phyloP scores from a whole-genome alignment of 1,284 basidiomycete species.

The Pseudozyma thailandica region DNA sequence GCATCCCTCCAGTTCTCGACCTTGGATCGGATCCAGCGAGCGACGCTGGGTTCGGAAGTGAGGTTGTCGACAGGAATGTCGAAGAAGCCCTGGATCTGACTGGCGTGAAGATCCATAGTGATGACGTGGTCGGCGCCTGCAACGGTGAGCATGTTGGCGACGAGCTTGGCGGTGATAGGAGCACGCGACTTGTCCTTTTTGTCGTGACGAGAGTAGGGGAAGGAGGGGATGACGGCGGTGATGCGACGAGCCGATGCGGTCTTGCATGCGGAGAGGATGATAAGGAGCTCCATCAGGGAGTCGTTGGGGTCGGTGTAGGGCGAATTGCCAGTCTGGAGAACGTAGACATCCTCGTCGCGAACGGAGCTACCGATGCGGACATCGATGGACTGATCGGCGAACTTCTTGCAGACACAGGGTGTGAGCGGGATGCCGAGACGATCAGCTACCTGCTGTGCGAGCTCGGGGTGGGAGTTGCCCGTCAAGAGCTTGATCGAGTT shows the following conservation, averaged over 20 bases:
- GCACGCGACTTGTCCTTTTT: constrained; percentile 97
- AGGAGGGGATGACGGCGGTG: constrained; percentile 97
- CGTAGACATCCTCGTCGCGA: constrained; percentile 79
- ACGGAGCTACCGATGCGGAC: constrained; percentile 80
- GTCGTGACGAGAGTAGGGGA: constrained; percentile 95
- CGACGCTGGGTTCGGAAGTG: constrained; percentile 60
- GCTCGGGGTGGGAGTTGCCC: constrained; percentile 97
- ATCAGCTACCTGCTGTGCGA: constrained; percentile 91
- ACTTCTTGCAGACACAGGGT: constrained; percentile 90
- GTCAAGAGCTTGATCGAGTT: constrained; percentile 87
- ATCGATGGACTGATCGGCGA: constrained; percentile 85
- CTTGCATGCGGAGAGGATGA: constrained; percentile 92
- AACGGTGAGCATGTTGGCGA: constrained; percentile 95
- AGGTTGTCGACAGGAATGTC: constrained; percentile 97
- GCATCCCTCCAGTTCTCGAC: constrained; percentile 87
- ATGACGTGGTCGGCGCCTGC: constrained; percentile 99
- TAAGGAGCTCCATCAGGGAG: constrained; percentile 76
- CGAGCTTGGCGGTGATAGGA: constrained; percentile 97
- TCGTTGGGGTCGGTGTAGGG: constrained; percentile 66
- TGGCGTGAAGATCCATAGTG: constrained; percentile 97
- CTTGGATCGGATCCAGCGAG: constrained; percentile 79
- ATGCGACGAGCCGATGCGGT: constrained; percentile 95
- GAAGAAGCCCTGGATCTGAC: constrained; percentile 99
- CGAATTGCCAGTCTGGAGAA: constrained; percentile 65
- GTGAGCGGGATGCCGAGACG: constrained; percentile 91